Conservation (phyloP, 192 early-diverging fungal genomes). For the Entophlyctis helioformis region DNA sequence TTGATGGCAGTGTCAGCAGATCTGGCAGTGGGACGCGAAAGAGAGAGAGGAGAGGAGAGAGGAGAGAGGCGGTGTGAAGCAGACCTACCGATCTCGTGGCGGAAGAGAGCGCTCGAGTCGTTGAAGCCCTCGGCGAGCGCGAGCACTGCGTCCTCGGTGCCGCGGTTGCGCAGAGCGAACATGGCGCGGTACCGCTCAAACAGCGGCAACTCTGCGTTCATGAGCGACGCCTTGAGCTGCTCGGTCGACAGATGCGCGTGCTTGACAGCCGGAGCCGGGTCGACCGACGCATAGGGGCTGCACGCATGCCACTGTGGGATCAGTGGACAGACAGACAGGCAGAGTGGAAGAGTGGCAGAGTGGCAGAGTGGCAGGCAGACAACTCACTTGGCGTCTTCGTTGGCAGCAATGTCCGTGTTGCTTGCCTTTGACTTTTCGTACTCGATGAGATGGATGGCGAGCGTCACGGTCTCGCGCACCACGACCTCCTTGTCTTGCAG, state of each 20-base stretch:
- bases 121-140: conserved; percentile 77
- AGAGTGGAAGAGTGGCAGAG: too few species aligned
- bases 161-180: conserved; percentile 83
- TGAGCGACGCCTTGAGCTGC: conserved; percentile 52
- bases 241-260: conserved; percentile 43
- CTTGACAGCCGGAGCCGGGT: conserved; percentile 77
- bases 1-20: too few species aligned
- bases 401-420: too few species aligned
- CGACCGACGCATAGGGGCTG: conserved; percentile 62
- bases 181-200: conserved; percentile 88
- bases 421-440: conserved; percentile 35
- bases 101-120: conserved; percentile 68
- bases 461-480: conserved; percentile 79
- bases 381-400: too few species aligned
- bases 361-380: too few species aligned
- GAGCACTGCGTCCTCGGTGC: conserved; percentile 67
- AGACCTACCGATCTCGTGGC: conserved; percentile 67
- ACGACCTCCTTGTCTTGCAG: conserved; percentile 47
- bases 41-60: too few species aligned
- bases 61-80: not conserved
- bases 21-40: too few species aligned
- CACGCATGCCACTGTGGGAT: too few species aligned
- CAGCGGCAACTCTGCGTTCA: conserved; percentile 58
- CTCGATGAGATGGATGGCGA: conserved; percentile 78
- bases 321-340: too few species aligned